phyloP scores from a whole-genome alignment of 2,329 filamentous ascomycete genomes.

The Pyricularia pennisetigena region DNA sequence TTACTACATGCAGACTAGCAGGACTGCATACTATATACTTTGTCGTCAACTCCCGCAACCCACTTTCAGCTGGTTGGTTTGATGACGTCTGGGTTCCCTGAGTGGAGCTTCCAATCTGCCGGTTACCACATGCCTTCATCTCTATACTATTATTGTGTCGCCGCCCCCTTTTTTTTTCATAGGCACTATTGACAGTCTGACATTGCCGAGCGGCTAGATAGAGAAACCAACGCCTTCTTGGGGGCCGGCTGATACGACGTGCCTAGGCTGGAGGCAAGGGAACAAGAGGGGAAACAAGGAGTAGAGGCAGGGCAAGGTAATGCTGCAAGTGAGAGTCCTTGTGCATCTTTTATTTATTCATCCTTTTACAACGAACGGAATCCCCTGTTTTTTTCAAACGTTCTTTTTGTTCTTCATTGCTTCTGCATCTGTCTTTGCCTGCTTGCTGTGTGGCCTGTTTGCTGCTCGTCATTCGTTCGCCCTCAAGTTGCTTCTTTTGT shows the following conservation, averaged over 20 bases:
- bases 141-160: not conserved
- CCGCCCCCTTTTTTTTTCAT: not conserved
- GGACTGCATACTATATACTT: too few relatives aligned
- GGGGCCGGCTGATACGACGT: not conserved
- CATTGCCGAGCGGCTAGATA: not conserved
- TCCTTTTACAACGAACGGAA: not conserved
- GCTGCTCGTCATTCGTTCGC: not conserved
- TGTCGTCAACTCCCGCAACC: not conserved
- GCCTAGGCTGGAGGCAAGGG: not conserved
- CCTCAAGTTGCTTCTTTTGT: not conserved
- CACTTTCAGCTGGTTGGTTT: not conserved
- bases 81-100: not conserved
- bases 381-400: not conserved
- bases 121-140: not conserved
- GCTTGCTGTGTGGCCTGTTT: too few relatives aligned
- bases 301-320: not conserved
- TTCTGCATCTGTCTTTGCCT: not conserved
- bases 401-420: not conserved
- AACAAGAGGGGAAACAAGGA: not conserved
- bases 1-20: not conserved
- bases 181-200: not conserved
- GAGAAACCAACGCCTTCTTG: not conserved
- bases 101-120: not conserved
- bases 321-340: not conserved
- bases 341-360: not conserved